Evolutionary conservation across 352 stramenopile genomes (phyloP), one percentile per base, ranked within the genome.

Genomic region (Phytophthora sansomeana): DNA sequence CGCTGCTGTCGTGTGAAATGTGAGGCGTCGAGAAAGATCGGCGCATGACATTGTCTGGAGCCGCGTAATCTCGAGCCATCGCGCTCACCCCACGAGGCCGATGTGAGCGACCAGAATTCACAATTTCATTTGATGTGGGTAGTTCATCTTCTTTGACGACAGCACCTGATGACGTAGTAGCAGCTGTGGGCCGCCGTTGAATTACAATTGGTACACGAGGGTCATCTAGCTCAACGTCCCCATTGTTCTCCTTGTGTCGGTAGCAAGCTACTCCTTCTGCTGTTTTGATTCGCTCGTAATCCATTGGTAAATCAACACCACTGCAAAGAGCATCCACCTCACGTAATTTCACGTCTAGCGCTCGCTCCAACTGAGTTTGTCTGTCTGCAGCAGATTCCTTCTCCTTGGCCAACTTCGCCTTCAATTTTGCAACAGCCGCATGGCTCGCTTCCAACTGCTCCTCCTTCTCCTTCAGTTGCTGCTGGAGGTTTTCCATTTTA

Each of bases 251-350:
- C n/a, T n/a, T n/a, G n/a, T n/a, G 72, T 11, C 72, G 72, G 51
- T 81, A 90, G 54, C 76, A 91, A 24, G 67, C 29, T 44, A 91
- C 71, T 5, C 78, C 78, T 54, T 88, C 75, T 16, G 73, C 67
- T 29, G 87, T 85, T 42, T 79, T 83, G 9, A 70, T 42, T 26
- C 76, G 74, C 32, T 90, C 72, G 58, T 80, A 85, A 4, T 60
- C 61, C 19, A 46, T 16, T 1, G 80, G 73, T 0, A 91, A 41
- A 32, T 79, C 67, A n/a, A 91, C 48, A 33, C 69, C 55, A n/a
- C 54, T 71, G 49, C 83, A 91, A 1, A 91, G 60, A 8, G 71
- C 60, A 28, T 91, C 81, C 6, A 91, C 59, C 19, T 91, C 77
- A 14, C 75, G 80, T 1, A 81, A 43, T 50, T 90, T 91, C n/a